phyloP scores from a whole-genome alignment of 352 stramenopile genomes.

The Phytophthora cactorum region DNA sequence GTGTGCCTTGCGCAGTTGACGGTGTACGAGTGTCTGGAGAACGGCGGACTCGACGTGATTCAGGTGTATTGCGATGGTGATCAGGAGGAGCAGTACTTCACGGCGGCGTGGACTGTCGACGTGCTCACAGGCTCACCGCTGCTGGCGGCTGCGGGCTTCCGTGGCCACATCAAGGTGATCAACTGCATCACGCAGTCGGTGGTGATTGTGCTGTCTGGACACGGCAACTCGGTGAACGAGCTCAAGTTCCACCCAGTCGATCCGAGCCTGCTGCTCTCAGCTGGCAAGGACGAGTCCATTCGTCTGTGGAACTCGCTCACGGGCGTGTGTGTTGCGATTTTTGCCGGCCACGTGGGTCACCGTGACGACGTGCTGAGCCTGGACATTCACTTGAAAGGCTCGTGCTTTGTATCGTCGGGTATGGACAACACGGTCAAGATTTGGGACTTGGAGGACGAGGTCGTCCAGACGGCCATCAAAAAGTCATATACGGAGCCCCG shows the following conservation, averaged over 20 bases:
- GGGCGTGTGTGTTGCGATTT: constrained; percentile 90
- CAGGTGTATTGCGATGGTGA: constrained; percentile 85
- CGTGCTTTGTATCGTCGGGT: constrained; percentile 87
- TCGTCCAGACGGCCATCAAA: constrained; percentile 74
- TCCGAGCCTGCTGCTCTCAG: constrained; percentile 90
- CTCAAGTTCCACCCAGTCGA: constrained; percentile 92
- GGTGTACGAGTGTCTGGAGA: constrained; percentile 80
- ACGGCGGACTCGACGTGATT: constrained; percentile 75
- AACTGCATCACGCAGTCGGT: constrained; percentile 82
- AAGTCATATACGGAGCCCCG: constrained; percentile 80
- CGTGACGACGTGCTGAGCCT: constrained; percentile 89
- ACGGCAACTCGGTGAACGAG: constrained; percentile 94
- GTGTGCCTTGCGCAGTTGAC: constrained; percentile 50
- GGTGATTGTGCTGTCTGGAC: constrained; percentile 82
- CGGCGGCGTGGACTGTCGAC: constrained; percentile 77
- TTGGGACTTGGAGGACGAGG: constrained; percentile 89
- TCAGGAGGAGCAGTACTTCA: constrained; percentile 82
- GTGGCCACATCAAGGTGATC: constrained; percentile 87
- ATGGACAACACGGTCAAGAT: constrained; percentile 96
- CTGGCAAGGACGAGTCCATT: constrained; percentile 93
- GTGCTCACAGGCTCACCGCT: constrained; percentile 73
- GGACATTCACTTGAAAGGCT: constrained; percentile 89
- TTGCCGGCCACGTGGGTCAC: constrained; percentile 92
- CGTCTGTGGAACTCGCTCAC: constrained; percentile 93
- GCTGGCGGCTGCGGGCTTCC: constrained; percentile 70